Conservation (phyloP, 768 basidiomycete species). For the Rhodosporidiobolus odoratus region DNA sequence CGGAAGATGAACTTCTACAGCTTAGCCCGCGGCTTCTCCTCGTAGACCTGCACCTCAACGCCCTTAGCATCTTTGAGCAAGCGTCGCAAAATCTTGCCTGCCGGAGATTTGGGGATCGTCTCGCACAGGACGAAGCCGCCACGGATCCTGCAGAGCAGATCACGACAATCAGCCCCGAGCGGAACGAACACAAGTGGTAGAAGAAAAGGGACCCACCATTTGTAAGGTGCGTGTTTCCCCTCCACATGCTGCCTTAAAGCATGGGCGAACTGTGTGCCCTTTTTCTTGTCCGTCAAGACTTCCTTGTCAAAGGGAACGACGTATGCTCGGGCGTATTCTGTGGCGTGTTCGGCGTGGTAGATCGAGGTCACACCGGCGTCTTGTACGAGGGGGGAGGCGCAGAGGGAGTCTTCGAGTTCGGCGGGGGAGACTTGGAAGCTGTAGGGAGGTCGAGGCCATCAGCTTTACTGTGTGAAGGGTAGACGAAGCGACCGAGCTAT, state of each 20-base stretch:
- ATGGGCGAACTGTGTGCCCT: constrained; percentile 31
- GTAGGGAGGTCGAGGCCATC: neutral
- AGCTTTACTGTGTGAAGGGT: neutral
- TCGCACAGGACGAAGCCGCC: constrained; percentile 41
- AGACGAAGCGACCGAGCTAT: no score
- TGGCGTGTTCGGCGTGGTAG: constrained; percentile 41
- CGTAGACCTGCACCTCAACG: constrained; percentile 26
- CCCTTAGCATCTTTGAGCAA: constrained; percentile 40
- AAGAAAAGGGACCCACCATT: constrained; percentile 29
- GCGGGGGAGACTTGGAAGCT: constrained; percentile 43
- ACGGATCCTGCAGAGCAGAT: constrained; percentile 29
- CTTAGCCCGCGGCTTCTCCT: constrained; percentile 35
- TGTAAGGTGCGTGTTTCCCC: constrained; percentile 40
- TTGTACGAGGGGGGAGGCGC: constrained; percentile 35
- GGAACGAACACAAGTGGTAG: neutral
- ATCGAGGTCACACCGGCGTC: constrained; percentile 42
- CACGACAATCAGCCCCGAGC: neutral
- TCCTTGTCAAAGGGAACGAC: constrained; percentile 41
- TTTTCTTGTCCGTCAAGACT: constrained; percentile 26
- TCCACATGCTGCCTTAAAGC: constrained; percentile 37
- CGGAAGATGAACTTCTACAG: constrained; percentile 8
- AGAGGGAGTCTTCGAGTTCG: constrained; percentile 42
- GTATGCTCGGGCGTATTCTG: constrained; percentile 42
- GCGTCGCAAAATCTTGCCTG: constrained; percentile 41
- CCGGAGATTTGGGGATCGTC: constrained; percentile 38